Conservation (phyloP, 768 basidiomycete genomes). For the Pisolithus marmoratus region DNA sequence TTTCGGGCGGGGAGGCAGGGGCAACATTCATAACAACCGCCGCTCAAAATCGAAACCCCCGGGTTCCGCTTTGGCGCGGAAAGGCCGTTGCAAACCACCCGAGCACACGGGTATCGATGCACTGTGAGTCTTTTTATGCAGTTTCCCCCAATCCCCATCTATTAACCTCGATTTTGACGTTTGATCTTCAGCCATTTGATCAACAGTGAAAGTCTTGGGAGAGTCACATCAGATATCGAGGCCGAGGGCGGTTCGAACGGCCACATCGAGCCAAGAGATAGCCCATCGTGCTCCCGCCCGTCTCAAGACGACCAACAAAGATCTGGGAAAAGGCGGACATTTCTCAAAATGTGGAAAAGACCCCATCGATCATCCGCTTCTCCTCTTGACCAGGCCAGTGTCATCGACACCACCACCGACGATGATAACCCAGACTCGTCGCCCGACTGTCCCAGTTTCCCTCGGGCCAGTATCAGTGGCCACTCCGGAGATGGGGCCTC, state of each 20-base stretch:
- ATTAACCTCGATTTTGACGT: neutral
- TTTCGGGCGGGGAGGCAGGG: conserved; percentile 22
- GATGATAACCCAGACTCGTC: neutral
- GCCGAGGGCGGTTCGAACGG: neutral
- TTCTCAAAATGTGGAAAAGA: conserved; percentile 3
- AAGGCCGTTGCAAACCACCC: conserved; percentile 6
- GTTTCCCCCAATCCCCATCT: neutral
- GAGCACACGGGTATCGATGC: neutral
- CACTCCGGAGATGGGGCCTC: neutral
- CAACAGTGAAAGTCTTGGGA: neutral
- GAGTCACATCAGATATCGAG: neutral
- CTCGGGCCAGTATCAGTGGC: neutral
- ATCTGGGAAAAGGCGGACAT: neutral
- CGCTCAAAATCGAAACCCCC: conserved; percentile 3
- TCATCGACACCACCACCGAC: neutral
- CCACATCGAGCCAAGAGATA: neutral
- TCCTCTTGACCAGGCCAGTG: neutral
- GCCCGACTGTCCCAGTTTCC: neutral
- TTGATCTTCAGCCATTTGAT: neutral
- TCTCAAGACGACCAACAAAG: neutral
- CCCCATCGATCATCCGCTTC: neutral
- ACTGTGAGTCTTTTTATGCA: neutral
- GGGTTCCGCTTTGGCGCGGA: neutral
- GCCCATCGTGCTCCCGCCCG: neutral
- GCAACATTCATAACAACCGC: conserved; percentile 17